phyloP scores from a whole-genome alignment of 2,329 filamentous ascomycete genomes.

The Colletotrichum noveboracense region DNA sequence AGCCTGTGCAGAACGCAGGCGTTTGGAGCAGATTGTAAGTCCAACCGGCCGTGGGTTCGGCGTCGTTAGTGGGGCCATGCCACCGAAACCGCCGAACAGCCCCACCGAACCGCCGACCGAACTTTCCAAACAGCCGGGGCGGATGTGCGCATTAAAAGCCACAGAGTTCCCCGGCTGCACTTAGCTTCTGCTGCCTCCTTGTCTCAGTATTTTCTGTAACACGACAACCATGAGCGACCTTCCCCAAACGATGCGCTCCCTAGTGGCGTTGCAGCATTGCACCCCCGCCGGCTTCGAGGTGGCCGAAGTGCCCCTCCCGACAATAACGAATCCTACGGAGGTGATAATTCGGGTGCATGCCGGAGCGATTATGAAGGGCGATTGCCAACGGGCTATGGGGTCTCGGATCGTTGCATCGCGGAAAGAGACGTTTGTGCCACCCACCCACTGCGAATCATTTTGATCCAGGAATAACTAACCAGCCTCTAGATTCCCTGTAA shows the following conservation, averaged over 20 bases:
- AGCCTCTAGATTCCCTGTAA: constrained; percentile 28
- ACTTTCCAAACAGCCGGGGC: background rate
- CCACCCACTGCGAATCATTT: fast-evolving
- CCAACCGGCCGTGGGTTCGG: background rate
- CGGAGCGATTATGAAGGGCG: constrained; percentile 37
- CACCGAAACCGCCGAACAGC: constrained; percentile 1
- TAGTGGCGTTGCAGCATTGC: constrained; percentile 45
- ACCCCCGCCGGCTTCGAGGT: constrained; percentile 43
- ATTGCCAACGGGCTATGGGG: constrained; percentile 31
- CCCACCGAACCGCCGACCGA: constrained; percentile 7
- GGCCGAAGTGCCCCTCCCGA: constrained; percentile 46
- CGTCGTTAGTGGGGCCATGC: constrained; percentile 2
- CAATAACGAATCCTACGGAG: constrained; percentile 46
- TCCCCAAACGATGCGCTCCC: constrained; percentile 47
- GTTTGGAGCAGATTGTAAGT: background rate
- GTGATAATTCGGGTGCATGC: constrained; percentile 47
- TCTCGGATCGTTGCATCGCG: constrained; percentile 22
- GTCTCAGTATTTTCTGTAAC: background rate
- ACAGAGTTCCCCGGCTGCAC: background rate
- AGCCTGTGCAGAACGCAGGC: background rate
- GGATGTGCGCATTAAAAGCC: background rate
- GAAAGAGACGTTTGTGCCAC: constrained; percentile 16
- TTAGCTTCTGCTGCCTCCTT: background rate
- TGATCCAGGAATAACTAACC: background rate
- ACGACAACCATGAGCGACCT: constrained; percentile 30